Conservation (phyloP, 2,329 filamentous ascomycete species). For the Calonectria pseudoreteaudii region DNA sequence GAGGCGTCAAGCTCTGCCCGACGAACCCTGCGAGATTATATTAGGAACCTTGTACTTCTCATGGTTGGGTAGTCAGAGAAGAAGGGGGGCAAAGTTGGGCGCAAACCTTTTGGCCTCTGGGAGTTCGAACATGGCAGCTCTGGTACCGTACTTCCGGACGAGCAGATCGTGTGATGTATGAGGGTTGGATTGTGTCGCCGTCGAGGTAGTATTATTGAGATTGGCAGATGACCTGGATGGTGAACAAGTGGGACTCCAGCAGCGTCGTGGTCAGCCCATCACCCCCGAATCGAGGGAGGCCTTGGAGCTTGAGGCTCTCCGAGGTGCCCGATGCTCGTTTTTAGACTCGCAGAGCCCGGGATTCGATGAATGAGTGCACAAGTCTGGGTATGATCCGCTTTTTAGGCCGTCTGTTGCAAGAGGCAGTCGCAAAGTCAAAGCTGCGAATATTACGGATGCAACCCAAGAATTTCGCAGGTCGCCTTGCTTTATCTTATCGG, state of each 20-base stretch:
- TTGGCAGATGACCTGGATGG: slow-evolving; percentile 20
- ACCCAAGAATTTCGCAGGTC: slow-evolving; percentile 34
- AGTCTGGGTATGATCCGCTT: slow-evolving; percentile 30
- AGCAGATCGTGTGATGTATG: slow-evolving; percentile 3
- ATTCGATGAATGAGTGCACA: slow-evolving; percentile 3
- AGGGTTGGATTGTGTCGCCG: slow-evolving; percentile 22
- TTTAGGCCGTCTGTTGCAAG: slow-evolving; percentile 17
- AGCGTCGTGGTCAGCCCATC: slow-evolving; percentile 16
- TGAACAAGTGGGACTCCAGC: slow-evolving; percentile 8
- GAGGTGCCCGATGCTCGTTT: background rate
- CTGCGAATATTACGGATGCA: slow-evolving; percentile 22
- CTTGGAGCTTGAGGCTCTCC: slow-evolving; percentile 4
- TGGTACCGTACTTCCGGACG: slow-evolving; percentile 1
- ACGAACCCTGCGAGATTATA: slow-evolving; percentile 57
- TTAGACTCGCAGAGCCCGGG: slow-evolving; percentile 2
- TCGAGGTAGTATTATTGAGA: slow-evolving; percentile 31
- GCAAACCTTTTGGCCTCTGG: slow-evolving; percentile 48
- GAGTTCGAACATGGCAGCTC: slow-evolving; percentile 44
- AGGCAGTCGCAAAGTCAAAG: slow-evolving; percentile 13
- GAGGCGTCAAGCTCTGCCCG: slow-evolving; percentile 64
- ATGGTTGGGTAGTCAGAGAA: background rate
- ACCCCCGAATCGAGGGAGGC: slow-evolving; percentile 12
- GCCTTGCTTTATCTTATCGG: slow-evolving; percentile 43
- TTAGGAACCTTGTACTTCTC: slow-evolving; percentile 20
- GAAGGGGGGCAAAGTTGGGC: background rate